Evolutionary conservation across 306 rosid species (phyloP).

Genomic region (Boehmeria nivea): DNA sequence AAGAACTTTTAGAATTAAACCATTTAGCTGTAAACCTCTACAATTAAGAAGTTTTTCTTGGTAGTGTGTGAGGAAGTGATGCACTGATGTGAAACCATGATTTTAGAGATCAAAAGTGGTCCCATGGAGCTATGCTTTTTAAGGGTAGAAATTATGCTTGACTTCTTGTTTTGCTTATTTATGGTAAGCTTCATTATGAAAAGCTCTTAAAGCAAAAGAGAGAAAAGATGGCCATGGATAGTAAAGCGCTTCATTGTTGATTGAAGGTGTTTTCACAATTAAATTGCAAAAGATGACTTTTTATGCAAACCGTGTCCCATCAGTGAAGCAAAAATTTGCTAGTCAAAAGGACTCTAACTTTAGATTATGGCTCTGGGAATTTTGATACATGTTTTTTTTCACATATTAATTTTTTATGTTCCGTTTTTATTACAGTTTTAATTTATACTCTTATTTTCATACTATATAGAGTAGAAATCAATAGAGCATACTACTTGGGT

Average conservation of each 20-base stretch:
- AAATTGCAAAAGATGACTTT: conserved; percentile 26
- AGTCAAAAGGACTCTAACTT: conserved; percentile 26
- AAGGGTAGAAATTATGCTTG: conserved; percentile 13
- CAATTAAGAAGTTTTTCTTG: conserved; percentile 9
- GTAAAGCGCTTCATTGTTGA: conserved; percentile 16
- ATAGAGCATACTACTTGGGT: too few relatives aligned
- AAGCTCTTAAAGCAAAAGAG: conserved; percentile 31
- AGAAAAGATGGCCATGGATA: conserved; percentile 15
- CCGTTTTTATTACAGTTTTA: background rate
- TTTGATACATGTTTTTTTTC: background rate
- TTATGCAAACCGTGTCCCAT: conserved; percentile 17
- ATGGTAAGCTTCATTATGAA: conserved; percentile 25
- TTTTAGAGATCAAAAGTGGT: conserved; percentile 22
- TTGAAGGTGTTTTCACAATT: conserved; percentile 18
- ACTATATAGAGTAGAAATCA: too few relatives aligned
- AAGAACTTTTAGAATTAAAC: too few relatives aligned
- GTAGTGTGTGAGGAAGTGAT: conserved; percentile 11
- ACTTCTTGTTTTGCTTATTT: conserved; percentile 22
- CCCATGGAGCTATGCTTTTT: conserved; percentile 22
- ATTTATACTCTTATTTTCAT: too few relatives aligned
- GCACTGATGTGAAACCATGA: conserved; percentile 13
- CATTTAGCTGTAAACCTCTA: too few relatives aligned
- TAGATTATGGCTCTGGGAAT: background rate
- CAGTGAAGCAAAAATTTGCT: conserved; percentile 24
- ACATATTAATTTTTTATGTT: too few relatives aligned